Evolutionary conservation across 257 asterid genomes (phyloP).

Genomic region (Petunia secreta): DNA sequence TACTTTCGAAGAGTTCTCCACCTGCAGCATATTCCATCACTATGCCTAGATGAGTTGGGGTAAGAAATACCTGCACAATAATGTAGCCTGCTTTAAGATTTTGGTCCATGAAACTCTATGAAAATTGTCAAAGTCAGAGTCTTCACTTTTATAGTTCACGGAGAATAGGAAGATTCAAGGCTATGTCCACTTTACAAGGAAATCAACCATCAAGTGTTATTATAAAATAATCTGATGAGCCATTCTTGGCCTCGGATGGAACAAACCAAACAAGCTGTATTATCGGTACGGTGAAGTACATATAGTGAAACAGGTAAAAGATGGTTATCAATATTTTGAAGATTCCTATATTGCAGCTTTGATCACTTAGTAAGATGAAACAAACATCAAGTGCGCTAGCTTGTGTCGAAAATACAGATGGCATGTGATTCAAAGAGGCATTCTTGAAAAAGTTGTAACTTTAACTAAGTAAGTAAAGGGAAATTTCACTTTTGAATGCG

Average conservation of each 20-base stretch:
- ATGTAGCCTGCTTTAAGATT: not conserved
- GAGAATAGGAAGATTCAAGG: too few species aligned
- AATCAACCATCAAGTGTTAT: too few species aligned
- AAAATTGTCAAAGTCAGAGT: not conserved
- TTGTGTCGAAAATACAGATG: not conserved
- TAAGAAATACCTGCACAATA: constrained; percentile 58
- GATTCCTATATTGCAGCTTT: not conserved
- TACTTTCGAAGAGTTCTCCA: constrained; percentile 77
- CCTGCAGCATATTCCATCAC: constrained; percentile 89
- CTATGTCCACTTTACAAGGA: too few species aligned
- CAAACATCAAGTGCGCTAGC: not conserved
- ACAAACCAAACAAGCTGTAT: too few species aligned
- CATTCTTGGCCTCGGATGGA: too few species aligned
- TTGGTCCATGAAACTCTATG: not conserved
- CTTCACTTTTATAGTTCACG: not conserved
- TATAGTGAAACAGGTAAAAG: too few species aligned
- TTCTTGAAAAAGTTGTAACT: not conserved
- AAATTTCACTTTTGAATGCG: not conserved
- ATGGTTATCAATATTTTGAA: too few species aligned
- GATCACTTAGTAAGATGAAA: not conserved
- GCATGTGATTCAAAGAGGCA: not conserved
- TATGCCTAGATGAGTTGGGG: constrained; percentile 76
- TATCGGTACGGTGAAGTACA: too few species aligned
- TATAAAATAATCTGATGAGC: too few species aligned
- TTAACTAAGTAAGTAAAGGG: not conserved